Conservation (phyloP, 2,329 filamentous ascomycete species). For the Bertia moriformis region DNA sequence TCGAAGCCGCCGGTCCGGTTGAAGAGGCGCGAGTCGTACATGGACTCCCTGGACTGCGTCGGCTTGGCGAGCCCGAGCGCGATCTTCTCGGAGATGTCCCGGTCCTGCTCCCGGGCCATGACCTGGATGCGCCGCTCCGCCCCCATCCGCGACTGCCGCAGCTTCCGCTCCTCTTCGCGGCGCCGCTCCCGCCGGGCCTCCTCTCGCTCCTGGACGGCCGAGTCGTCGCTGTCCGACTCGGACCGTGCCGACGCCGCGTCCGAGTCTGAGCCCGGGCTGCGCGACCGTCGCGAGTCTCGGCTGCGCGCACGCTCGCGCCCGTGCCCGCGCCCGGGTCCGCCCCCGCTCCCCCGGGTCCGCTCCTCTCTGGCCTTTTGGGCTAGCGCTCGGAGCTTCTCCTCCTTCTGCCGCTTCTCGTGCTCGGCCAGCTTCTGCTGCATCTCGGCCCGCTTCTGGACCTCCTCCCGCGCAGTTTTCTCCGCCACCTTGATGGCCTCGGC, state of each 20-base stretch:
- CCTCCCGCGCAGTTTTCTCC: slow-evolving; percentile 84
- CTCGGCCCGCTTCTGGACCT: slow-evolving; percentile 76
- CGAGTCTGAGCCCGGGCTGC: slow-evolving; percentile 25
- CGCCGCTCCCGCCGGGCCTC: slow-evolving; percentile 63
- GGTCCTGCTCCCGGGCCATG: slow-evolving; percentile 86
- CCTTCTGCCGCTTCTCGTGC: slow-evolving; percentile 89
- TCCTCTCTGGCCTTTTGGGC: background rate
- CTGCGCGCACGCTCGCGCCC: background rate
- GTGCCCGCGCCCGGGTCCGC: slow-evolving; percentile 11
- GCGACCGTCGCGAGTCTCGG: slow-evolving; percentile 10
- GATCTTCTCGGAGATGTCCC: slow-evolving; percentile 94
- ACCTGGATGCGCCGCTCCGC: slow-evolving; percentile 81
- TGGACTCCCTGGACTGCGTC: slow-evolving; percentile 77
- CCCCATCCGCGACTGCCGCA: slow-evolving; percentile 90
- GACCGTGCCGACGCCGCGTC: no score
- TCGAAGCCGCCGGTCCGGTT: slow-evolving; percentile 88
- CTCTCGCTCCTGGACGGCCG: slow-evolving; percentile 62
- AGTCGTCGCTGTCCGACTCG: slow-evolving; percentile 43
- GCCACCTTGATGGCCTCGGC: slow-evolving; percentile 87
- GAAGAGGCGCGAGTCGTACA: slow-evolving; percentile 94
- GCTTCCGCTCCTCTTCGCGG: slow-evolving; percentile 73
- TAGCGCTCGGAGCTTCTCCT: slow-evolving; percentile 68
- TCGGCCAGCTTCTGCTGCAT: slow-evolving; percentile 96
- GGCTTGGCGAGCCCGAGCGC: slow-evolving; percentile 89
- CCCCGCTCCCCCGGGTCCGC: no score